Evolutionary conservation across 345 rosid species (phyloP).

Genomic region (Eucalyptus sideroxylon): DNA sequence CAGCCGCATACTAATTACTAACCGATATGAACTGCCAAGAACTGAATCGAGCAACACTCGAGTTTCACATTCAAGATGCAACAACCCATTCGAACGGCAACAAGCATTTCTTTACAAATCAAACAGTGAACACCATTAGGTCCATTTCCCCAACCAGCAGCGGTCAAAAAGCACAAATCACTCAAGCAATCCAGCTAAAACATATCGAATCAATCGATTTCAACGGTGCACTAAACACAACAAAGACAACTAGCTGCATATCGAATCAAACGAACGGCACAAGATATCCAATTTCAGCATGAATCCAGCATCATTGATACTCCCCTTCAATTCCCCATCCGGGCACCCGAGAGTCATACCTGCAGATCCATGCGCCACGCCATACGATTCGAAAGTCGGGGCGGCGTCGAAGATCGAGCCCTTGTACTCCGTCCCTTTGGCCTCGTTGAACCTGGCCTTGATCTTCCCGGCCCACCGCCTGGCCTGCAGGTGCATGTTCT

Average conservation of each 20-base stretch:
- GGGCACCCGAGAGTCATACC: conserved; percentile 18
- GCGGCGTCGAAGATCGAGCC: conserved; percentile 77
- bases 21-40: not conserved
- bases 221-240: not conserved
- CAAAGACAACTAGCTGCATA: not conserved
- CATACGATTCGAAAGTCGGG: conserved; percentile 66
- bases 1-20: not conserved
- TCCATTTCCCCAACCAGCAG: not conserved
- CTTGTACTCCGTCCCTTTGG: conserved; percentile 31
- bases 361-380: conserved; percentile 76
- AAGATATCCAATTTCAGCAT: not conserved
- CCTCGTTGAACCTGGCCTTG: conserved; percentile 19
- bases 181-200: not conserved
- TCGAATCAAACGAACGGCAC: not conserved
- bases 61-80: not conserved
- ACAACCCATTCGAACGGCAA: not conserved
- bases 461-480: conserved; percentile 71
- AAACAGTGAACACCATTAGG: not conserved
- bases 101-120: not conserved
- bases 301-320: not conserved
- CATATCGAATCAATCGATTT: not conserved
- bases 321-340: not conserved
- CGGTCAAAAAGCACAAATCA: not conserved
- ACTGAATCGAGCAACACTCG: not conserved
- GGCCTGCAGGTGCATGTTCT: conserved; percentile 64